Evolutionary conservation across 106 monocot species (phyloP).

Genomic region (Dioscorea dumetorum): DNA sequence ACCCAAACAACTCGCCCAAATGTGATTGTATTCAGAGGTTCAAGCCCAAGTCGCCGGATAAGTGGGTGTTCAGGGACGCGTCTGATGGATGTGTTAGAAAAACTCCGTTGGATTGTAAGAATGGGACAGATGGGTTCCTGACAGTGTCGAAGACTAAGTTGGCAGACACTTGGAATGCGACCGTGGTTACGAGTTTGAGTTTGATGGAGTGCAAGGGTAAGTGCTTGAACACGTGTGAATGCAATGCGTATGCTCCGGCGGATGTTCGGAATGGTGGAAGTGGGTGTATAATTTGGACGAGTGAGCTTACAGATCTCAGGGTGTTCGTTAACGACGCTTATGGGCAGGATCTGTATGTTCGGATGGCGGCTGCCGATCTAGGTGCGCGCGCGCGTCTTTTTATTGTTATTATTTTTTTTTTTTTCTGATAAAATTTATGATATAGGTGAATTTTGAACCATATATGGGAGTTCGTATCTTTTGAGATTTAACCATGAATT

Average conservation of each 20-base stretch:
- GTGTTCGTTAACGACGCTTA: neutral
- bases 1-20: neutral
- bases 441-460: too few relatives aligned
- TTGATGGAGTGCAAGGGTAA: neutral
- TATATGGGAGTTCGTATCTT: too few relatives aligned
- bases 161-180: slow-evolving; percentile 31
- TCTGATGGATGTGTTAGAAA: slow-evolving; percentile 15
- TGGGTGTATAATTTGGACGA: neutral
- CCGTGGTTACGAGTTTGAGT: neutral
- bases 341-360: neutral
- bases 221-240: neutral
- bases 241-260: neutral
- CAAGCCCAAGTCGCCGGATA: slow-evolving; percentile 2
- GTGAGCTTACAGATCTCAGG: neutral
- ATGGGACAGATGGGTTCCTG: slow-evolving; percentile 34
- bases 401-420: too few relatives aligned
- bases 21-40: slow-evolving; percentile 23
- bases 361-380: neutral
- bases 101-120: slow-evolving; percentile 26
- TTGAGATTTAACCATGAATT: too few relatives aligned
- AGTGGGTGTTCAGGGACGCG: slow-evolving; percentile 15
- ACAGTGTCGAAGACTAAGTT: slow-evolving; percentile 12
- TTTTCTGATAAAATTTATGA: too few relatives aligned
- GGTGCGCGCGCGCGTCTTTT: neutral
- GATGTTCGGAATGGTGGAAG: neutral